Evolutionary conservation across 108 stramenopile genomes (phyloP), one percentile per base, ranked within the genome.

Genomic region (Pseudonitzschia delicatissima): DNA sequence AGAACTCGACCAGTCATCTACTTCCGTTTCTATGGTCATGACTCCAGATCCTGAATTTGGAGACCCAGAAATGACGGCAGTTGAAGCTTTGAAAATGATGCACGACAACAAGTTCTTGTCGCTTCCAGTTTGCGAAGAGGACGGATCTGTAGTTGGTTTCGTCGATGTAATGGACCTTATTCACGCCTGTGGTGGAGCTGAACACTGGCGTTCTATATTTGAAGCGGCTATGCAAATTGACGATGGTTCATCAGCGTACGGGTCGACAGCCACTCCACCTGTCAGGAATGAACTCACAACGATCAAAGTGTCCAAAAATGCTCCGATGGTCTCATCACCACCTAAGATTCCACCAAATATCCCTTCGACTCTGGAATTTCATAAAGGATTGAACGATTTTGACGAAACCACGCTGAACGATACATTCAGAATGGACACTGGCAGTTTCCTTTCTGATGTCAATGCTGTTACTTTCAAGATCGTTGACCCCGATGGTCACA

Each of bases 151-250:
- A 47, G 69, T 97, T 69, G 98, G 98, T 18, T 58, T 97, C n/a
- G 96, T 98, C 27, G 96, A 97, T 68, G 96, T 97, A 47, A 97
- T 97, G 96, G 96, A 96, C 50, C 78, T 96, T 40, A 85, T 98
- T 52, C 76, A 80, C 67, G 84, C 78, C 13, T 85, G 82, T 40
- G 90, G 87, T 23, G 90, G 86, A 13, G 80, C 82, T 1, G 85
- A 85, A 9, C 88, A 85, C 4, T 96, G 95, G 95, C 75, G 90
- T 36, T 87, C 85, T 23, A 79, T 93, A 31, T 93, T 91, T 67
- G 69, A 69, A 28, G 80, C 67, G 36, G 83, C 88, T 20, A 76
- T 94, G 77, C 86, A 89, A 18, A 66, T 82, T 40, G 90, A 84
- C 32, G 87, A 88, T 28, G 53, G 51, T 17, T 64, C 66, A 37